Conservation (phyloP, 495 filamentous ascomycete genomes). For the Rhizodiscina lignyota region DNA sequence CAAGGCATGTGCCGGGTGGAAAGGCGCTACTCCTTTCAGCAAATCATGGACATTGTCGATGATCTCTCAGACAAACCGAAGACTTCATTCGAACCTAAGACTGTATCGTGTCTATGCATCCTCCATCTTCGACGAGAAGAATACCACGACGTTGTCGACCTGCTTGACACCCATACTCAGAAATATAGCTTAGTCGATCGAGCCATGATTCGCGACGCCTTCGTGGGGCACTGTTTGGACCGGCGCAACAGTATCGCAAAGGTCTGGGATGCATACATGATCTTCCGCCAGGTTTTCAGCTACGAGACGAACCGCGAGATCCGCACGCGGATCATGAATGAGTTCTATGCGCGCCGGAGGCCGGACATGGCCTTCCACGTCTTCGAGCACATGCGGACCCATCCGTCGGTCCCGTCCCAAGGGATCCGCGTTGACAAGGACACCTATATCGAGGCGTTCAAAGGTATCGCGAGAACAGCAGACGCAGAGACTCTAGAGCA, state of each 20-base stretch:
- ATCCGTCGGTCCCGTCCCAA: slow-evolving; percentile 33
- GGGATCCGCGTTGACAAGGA: slow-evolving; percentile 43
- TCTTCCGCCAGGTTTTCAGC: slow-evolving; percentile 61
- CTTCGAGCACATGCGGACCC: slow-evolving; percentile 78
- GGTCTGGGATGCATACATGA: slow-evolving; percentile 67
- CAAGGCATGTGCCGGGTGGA: slow-evolving; percentile 43
- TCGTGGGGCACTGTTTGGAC: slow-evolving; percentile 51
- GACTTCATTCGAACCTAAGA: slow-evolving; percentile 44
- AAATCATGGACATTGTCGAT: slow-evolving; percentile 53
- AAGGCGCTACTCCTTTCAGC: slow-evolving; percentile 38
- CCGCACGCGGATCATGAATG: slow-evolving; percentile 60
- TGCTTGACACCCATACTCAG: slow-evolving; percentile 50
- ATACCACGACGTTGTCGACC: slow-evolving; percentile 55
- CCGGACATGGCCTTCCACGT: slow-evolving; percentile 69
- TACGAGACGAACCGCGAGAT: slow-evolving; percentile 44
- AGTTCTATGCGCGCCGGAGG: slow-evolving; percentile 60
- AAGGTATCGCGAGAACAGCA: slow-evolving; percentile 48
- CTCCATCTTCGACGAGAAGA: slow-evolving; percentile 59
- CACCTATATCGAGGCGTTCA: slow-evolving; percentile 61
- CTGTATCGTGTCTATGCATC: slow-evolving; percentile 50
- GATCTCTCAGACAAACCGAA: slow-evolving; percentile 55
- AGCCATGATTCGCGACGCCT: slow-evolving; percentile 37
- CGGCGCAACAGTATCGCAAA: slow-evolving; percentile 37
- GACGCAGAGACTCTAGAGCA: slow-evolving; percentile 51
- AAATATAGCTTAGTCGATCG: slow-evolving; percentile 50